These are phyloP conservation scores for Xylariaceae sp. DNA, from an alignment of 2,329 filamentous ascomycete species.

Conservation along the genomic window DNA sequence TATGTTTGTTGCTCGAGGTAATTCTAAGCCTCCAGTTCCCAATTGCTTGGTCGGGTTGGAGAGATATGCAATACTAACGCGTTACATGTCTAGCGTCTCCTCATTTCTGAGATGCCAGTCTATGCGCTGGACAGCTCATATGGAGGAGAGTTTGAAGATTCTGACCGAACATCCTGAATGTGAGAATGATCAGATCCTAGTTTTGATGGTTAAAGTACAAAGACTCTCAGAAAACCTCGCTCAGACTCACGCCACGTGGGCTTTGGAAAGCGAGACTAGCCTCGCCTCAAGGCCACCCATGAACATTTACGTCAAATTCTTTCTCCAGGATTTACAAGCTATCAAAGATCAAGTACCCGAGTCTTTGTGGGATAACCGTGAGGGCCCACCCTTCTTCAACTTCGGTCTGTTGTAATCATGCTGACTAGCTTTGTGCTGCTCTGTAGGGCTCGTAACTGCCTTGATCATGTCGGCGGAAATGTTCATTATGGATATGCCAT, in stretches of 20 bases:
- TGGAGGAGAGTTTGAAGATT: conserved; percentile 50
- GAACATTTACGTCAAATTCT: conserved; percentile 29
- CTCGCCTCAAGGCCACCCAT: conserved; percentile 17
- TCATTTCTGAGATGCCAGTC: conserved; percentile 25
- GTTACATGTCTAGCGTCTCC: conserved; percentile 18
- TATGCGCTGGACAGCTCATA: conserved; percentile 51
- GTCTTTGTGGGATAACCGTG: conserved; percentile 29
- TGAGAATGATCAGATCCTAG: conserved; percentile 45
- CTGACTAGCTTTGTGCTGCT: not conserved
- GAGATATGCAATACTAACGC: not conserved
- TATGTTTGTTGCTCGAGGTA: conserved; percentile 29
- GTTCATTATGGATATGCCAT: conserved; percentile 34
- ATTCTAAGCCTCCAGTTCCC: conserved; percentile 1
- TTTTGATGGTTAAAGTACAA: conserved; percentile 26
- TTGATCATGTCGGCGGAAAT: conserved; percentile 35
- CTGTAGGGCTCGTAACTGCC: conserved; percentile 32
- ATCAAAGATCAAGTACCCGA: conserved; percentile 24
- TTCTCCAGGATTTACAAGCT: conserved; percentile 25
- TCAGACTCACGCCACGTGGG: conserved; percentile 15
- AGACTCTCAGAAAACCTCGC: conserved; percentile 25
- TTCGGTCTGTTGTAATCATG: not conserved
- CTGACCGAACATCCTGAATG: conserved; percentile 43
- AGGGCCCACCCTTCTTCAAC: conserved; percentile 7
- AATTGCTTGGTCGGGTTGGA: not conserved
- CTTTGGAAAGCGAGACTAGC: conserved; percentile 1